phyloP scores from a whole-genome alignment of 2,329 filamentous ascomycete species.

The Setomelanomma holmii region DNA sequence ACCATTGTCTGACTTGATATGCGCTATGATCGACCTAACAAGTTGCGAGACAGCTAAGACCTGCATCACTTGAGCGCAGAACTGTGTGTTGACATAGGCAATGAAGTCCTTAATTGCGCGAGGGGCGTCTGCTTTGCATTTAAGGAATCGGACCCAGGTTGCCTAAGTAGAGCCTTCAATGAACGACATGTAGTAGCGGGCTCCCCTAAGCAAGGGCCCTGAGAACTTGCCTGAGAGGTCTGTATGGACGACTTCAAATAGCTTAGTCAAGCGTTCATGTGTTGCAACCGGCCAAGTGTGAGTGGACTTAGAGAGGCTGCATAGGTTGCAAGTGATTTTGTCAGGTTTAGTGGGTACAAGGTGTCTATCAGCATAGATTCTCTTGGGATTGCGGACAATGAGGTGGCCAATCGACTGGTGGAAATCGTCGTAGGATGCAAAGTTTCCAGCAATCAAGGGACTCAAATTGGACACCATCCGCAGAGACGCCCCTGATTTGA shows the following conservation, averaged over 20 bases:
- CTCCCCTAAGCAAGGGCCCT: background rate
- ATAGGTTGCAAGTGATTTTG: conserved; percentile 3
- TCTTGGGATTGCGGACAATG: background rate
- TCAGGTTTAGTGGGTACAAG: conserved; percentile 1
- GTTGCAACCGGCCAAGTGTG: background rate
- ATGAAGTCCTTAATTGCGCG: conserved; percentile 8
- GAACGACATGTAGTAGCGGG: conserved; percentile 12
- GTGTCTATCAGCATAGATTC: conserved; percentile 1
- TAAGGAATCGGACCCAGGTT: conserved; percentile 8
- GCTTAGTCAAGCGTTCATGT: background rate
- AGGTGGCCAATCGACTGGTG: conserved; percentile 5
- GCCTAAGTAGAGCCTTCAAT: conserved; percentile 2
- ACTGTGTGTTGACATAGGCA: conserved; percentile 7
- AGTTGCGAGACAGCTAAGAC: background rate
- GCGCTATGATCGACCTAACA: background rate
- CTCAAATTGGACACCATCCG: background rate
- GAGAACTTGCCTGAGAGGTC: conserved; percentile 10
- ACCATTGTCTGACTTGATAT: conserved; percentile 6
- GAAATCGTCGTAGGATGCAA: conserved; percentile 7
- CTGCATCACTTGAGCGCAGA: background rate
- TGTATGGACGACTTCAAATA: conserved; percentile 9
- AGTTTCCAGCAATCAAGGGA: no score
- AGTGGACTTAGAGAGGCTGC: conserved; percentile 3
- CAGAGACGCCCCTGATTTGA: background rate
- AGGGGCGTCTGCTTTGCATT: conserved; percentile 7